A percentile compares a stretch with the other conserved stretches of the same genome.
These are phyloP conservation scores for Polychaeton citri DNA, from an alignment of 2,329 filamentous ascomycete species.

Conservation along the genomic window DNA sequence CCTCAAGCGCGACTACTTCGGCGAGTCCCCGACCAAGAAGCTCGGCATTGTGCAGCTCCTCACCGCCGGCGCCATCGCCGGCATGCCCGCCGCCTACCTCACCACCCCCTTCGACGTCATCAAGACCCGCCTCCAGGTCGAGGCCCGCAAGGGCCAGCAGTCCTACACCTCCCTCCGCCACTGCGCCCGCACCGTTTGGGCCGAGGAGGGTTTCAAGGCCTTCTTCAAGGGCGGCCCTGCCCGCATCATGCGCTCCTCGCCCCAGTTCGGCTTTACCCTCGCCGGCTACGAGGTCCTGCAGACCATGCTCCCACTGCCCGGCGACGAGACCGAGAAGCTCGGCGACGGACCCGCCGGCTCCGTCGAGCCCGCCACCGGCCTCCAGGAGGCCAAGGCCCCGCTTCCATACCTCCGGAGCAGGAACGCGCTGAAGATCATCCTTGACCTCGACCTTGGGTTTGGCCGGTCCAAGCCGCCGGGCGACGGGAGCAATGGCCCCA, in stretches of 20 bases:
- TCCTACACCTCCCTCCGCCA: slow-evolving; percentile 79
- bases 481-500: background rate
- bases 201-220: slow-evolving; percentile 84
- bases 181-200: slow-evolving; percentile 67
- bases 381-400: slow-evolving; percentile 50
- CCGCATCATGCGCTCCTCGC: slow-evolving; percentile 85
- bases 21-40: slow-evolving; percentile 75
- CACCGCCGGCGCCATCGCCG: slow-evolving; percentile 75
- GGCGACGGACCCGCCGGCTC: slow-evolving; percentile 39
- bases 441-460: slow-evolving; percentile 90
- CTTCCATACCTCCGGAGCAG: slow-evolving; percentile 59
- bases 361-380: slow-evolving; percentile 48
- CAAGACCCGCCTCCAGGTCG: slow-evolving; percentile 95
- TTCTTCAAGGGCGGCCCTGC: slow-evolving; percentile 99
- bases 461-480: slow-evolving; percentile 46
- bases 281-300: slow-evolving; percentile 91
- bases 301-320: slow-evolving; percentile 65
- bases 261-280: slow-evolving; percentile 95
- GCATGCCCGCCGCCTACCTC: slow-evolving; percentile 55
- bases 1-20: slow-evolving; percentile 85
- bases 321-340: slow-evolving; percentile 41
- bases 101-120: slow-evolving; percentile 98
- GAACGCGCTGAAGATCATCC: slow-evolving; percentile 89
- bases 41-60: slow-evolving; percentile 83
- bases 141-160: slow-evolving; percentile 88